Evolutionary conservation across 148 eudicot genomes (phyloP).

Genomic region (Simmondsia chinensis): DNA sequence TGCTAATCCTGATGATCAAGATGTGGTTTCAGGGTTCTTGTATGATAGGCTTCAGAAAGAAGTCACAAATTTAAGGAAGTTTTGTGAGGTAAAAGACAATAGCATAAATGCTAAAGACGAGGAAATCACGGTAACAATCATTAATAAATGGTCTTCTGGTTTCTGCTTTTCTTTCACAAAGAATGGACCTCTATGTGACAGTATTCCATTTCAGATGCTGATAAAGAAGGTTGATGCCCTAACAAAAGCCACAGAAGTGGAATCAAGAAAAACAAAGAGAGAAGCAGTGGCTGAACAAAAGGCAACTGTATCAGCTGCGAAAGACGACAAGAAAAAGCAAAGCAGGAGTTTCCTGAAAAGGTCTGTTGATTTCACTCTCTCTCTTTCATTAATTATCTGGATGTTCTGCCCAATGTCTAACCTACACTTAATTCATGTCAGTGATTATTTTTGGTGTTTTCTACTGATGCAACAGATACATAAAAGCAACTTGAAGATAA

Average conservation of each 20-base stretch:
- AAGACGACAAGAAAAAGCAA: slow-evolving; percentile 35
- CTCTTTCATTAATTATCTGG: background rate
- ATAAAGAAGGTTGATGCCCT: slow-evolving; percentile 66
- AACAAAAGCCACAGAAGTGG: slow-evolving; percentile 62
- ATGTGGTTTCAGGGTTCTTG: slow-evolving; percentile 75
- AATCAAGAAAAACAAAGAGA: slow-evolving; percentile 59
- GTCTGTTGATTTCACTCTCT: slow-evolving; percentile 11
- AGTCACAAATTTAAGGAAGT: slow-evolving; percentile 56
- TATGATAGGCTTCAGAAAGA: slow-evolving; percentile 92
- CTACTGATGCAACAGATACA: no score
- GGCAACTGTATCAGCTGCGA: slow-evolving; percentile 24
- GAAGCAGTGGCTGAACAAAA: slow-evolving; percentile 35
- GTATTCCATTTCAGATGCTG: slow-evolving; percentile 36
- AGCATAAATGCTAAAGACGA: slow-evolving; percentile 54
- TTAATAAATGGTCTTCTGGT: background rate
- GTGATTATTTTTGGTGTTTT: no score
- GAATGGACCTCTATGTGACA: background rate
- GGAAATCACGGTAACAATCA: slow-evolving; percentile 63
- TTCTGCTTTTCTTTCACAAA: background rate
- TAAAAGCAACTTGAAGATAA: no score
- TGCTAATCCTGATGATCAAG: slow-evolving; percentile 26
- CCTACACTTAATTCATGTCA: no score
- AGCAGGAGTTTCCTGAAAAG: slow-evolving; percentile 37
- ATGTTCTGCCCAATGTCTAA: background rate
- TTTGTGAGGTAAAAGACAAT: slow-evolving; percentile 49